Base-by-base conservation (phyloP, 164 flowering plant species). In the Umbilicus rupestris region DNA sequence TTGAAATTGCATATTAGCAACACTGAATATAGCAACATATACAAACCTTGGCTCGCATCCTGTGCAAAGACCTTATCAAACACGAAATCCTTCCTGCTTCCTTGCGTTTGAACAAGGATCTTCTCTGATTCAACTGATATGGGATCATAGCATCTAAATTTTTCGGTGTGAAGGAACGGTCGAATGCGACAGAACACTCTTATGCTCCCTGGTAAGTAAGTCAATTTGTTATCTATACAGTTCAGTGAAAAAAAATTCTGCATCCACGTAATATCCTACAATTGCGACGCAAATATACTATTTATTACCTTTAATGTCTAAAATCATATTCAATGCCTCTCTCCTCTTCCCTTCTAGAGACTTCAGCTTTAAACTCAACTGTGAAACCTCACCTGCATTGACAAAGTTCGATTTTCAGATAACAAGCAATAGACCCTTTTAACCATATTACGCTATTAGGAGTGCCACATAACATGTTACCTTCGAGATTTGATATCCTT, bases 181-280 rank as follows among this genome's bases (percentile, higher is more conserved):
- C 90, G 74, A 73, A 88, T 77, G 35, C 97, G 86, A 72, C 92
- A 88, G 71, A 88, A 82, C 14, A 86, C 97, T 65, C 97, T 71
- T 66, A 86, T 86, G 76, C 80, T 75, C 49, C 97, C 97, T 90
- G 80, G 62, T 77, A 69, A 71, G 57, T 29, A 22, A 39, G 68
- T 49, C 39, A 41, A 35, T n/a, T 63, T 62, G 17, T 63, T 62
- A 52, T 24, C 16, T 1, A 19, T 24, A 22, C 11, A 52, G 31
- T 11, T 3, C 14, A 26, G 11, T 7, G 26, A 49, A 1, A 6
- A 5, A 41, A 9, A 7, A 7, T 41, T 41, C 44, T 6, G 44
- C 44, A 15, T 9, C 31, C 11, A 28, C 11, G 2, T 1, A 50
- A 52, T 52, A 24, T 52, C 59, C 59, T 50, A 50, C 29, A 22